These are phyloP conservation scores for Alternaria brassicae DNA, from an alignment of 2,329 filamentous ascomycete species.

Conservation along the genomic window DNA sequence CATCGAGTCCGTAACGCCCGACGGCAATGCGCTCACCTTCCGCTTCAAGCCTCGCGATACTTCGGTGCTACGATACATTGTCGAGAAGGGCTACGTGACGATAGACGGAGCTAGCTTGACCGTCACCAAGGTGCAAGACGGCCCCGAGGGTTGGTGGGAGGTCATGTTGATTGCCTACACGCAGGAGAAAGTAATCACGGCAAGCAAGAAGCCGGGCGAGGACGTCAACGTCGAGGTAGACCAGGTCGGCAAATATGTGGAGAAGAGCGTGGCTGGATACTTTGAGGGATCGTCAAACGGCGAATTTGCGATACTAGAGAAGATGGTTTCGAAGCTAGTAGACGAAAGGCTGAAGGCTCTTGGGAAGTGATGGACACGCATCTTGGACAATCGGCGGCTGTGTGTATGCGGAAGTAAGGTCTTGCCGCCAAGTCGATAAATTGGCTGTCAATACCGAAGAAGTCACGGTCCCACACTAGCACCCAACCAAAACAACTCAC, in stretches of 20 bases:
- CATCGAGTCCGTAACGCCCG: constrained; percentile 74
- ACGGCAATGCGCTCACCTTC: constrained; percentile 91
- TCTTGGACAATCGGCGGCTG: neutral
- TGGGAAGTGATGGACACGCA: constrained; percentile 33
- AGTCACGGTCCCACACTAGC: constrained; percentile 9
- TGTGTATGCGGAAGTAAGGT: neutral
- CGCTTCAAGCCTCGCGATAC: constrained; percentile 75
- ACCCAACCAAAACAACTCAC: constrained; percentile 10
- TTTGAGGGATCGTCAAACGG: constrained; percentile 66
- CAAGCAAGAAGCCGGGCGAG: constrained; percentile 78
- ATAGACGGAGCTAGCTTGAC: constrained; percentile 95
- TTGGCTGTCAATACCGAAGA: constrained; percentile 5
- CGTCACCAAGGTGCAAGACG: constrained; percentile 83
- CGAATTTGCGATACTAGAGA: constrained; percentile 59
- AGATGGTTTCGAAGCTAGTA: constrained; percentile 70
- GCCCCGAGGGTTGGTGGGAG: constrained; percentile 82
- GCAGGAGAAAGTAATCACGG: constrained; percentile 87
- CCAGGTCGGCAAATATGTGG: constrained; percentile 83
- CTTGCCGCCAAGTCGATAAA: neutral
- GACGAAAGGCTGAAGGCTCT: constrained; percentile 67
- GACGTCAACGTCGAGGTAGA: constrained; percentile 93
- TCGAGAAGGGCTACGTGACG: constrained; percentile 95
- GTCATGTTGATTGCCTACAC: constrained; percentile 98
- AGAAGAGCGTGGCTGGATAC: constrained; percentile 87
- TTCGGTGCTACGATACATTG: constrained; percentile 80